Conservation (phyloP, 768 basidiomycete genomes). For the Mycena epipterygia region DNA sequence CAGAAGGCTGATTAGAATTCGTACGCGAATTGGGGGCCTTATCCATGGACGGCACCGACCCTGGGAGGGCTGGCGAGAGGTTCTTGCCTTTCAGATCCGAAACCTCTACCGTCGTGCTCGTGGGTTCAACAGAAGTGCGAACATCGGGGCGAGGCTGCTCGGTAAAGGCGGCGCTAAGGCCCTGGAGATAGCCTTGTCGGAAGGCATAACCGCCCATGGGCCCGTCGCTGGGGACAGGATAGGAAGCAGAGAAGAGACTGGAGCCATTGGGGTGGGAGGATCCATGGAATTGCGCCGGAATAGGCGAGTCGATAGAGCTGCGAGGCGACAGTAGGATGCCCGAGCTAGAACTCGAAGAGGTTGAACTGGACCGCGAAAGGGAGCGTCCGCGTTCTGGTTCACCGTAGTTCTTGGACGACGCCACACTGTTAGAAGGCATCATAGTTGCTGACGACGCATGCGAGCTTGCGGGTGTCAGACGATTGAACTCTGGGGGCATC, state of each 20-base stretch:
- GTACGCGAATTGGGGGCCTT: no score
- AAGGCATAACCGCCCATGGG: no score
- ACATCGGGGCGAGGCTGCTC: no score
- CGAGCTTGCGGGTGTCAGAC: slow-evolving; percentile 24
- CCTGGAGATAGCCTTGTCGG: no score
- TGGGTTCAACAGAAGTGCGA: no score
- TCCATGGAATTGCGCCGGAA: neutral
- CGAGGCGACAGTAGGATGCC: slow-evolving; percentile 10
- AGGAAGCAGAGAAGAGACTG: neutral
- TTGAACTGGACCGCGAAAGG: slow-evolving; percentile 28
- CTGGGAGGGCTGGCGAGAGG: no score
- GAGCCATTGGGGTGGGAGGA: neutral
- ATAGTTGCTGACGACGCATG: slow-evolving; percentile 26
- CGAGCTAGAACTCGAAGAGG: slow-evolving; percentile 21
- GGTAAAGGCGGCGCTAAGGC: no score
- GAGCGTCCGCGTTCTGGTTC: slow-evolving; percentile 31
- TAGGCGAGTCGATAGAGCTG: slow-evolving; percentile 16
- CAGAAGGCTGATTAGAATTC: no score
- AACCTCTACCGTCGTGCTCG: no score
- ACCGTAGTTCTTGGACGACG: slow-evolving; percentile 15
- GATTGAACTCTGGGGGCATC: neutral
- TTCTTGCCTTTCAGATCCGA: no score
- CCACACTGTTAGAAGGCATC: slow-evolving; percentile 10
- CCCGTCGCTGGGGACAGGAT: neutral
- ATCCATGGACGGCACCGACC: no score